Percentiles rank a stretch among this genome's conserved stretches.
Evolutionary conservation across 208 protist species (phyloP).

Genomic region (Porcisia hertigi): DNA sequence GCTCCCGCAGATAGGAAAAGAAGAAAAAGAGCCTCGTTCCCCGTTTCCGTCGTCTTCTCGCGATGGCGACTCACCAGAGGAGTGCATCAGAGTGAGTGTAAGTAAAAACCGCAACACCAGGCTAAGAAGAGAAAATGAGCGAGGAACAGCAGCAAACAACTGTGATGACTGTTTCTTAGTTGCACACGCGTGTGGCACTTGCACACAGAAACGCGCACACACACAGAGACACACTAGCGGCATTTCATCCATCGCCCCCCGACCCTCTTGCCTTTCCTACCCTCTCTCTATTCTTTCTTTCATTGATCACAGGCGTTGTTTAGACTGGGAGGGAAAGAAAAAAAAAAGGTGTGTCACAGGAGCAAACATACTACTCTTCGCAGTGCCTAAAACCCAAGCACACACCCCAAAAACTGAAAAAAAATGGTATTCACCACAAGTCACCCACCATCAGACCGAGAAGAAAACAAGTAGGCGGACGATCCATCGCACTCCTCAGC

Average conservation of each 20-base stretch:
- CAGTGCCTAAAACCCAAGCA: neutral
- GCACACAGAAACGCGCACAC: too few species aligned
- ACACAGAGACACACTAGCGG: neutral
- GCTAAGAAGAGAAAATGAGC: neutral
- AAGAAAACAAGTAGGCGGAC: neutral
- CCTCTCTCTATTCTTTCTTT: too few species aligned
- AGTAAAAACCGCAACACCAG: neutral
- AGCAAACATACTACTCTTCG: too few species aligned
- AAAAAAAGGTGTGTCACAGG: too few species aligned
- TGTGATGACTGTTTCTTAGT: neutral
- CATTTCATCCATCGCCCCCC: too few species aligned
- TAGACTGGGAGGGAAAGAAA: too few species aligned
- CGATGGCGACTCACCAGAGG: neutral
- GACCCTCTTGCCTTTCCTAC: too few species aligned
- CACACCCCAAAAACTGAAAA: neutral
- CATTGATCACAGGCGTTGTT: too few species aligned
- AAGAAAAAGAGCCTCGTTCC: neutral
- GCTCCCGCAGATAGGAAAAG: neutral
- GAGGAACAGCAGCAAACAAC: neutral
- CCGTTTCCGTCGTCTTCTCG: neutral
- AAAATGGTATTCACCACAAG: neutral
- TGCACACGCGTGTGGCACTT: neutral
- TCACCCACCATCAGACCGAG: neutral
- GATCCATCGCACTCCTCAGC: neutral
- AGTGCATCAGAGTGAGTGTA: constrained; percentile 5